These are phyloP conservation scores for Sporothrix humicola DNA, from an alignment of 2,329 filamentous ascomycete genomes.

Conservation along the genomic window DNA sequence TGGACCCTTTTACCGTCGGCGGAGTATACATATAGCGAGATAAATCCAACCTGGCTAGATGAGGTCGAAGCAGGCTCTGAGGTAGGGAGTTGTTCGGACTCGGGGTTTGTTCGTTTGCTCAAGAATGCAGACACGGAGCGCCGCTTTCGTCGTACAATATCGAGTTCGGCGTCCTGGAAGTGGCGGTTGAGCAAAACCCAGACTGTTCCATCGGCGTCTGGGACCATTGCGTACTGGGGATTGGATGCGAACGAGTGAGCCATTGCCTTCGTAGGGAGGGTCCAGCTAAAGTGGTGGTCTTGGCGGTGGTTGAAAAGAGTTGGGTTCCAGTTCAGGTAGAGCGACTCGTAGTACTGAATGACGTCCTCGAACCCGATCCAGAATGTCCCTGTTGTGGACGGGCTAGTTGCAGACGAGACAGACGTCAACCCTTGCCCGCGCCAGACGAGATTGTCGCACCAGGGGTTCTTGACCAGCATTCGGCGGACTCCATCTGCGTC, in stretches of 20 bases:
- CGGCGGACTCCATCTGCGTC: conserved; percentile 64
- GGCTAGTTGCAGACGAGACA: conserved; percentile 34
- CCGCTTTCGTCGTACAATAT: conserved; percentile 56
- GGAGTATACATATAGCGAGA: conserved; percentile 83
- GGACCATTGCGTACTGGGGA: conserved; percentile 73
- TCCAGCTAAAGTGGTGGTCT: conserved; percentile 90
- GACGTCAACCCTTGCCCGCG: conserved; percentile 55
- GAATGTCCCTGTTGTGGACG: conserved; percentile 72
- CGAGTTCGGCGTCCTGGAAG: conserved; percentile 72
- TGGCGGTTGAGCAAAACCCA: conserved; percentile 90
- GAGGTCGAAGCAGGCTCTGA: background rate
- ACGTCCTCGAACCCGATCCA: conserved; percentile 93
- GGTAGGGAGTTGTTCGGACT: background rate
- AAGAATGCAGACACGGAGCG: conserved; percentile 23
- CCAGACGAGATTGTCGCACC: conserved; percentile 82
- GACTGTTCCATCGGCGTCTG: conserved; percentile 63
- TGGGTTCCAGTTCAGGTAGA: conserved; percentile 98
- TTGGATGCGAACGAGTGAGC: conserved; percentile 66
- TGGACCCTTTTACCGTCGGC: conserved; percentile 71
- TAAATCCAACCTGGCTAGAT: conserved; percentile 66
- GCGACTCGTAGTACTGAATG: conserved; percentile 88
- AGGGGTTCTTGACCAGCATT: conserved; percentile 92
- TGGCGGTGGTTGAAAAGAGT: conserved; percentile 78
- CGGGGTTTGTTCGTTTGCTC: background rate
- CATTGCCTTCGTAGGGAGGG: conserved; percentile 56